Percentiles rank a stretch among this genome's conserved stretches.
Conservation (phyloP, 1,139 yeast species). For the Pichia sp. region DNA sequence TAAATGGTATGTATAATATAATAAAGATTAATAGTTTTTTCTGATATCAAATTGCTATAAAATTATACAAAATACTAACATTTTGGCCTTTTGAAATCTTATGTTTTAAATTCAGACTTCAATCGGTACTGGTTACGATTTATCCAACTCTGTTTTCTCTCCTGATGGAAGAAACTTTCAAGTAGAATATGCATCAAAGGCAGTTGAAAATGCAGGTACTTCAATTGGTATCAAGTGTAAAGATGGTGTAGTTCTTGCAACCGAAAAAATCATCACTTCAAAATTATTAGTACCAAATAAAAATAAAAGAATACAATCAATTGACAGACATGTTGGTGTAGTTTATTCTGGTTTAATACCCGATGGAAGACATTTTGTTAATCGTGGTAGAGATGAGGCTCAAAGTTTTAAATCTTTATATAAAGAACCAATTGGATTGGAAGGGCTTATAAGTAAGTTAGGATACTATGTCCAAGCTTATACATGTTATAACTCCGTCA, state of each 20-base stretch:
- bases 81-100: no score
- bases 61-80: constrained; percentile 4
- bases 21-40: no score
- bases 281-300: constrained; percentile 84
- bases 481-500: constrained; percentile 91
- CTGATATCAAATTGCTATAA: no score
- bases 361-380: constrained; percentile 91
- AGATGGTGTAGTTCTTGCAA: constrained; percentile 95
- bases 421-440: constrained; percentile 70
- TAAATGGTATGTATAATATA: not conserved
- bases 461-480: constrained; percentile 93
- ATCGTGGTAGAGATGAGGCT: constrained; percentile 90
- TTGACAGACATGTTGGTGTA: constrained; percentile 91
- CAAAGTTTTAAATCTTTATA: constrained; percentile 70
- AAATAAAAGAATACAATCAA: constrained; percentile 83
- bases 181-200: constrained; percentile 96
- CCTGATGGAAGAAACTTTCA: constrained; percentile 97
- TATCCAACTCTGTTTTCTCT: constrained; percentile 75
- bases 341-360: constrained; percentile 93
- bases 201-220: constrained; percentile 96
- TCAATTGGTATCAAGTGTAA: constrained; percentile 86
- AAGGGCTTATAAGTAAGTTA: constrained; percentile 78
- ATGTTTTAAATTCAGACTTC: constrained; percentile 49
- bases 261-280: constrained; percentile 82
- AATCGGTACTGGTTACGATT: constrained; percentile 95